Evolutionary conservation across 1,284 basidiomycete genomes (phyloP), one percentile per base, ranked within the genome.

Genomic region (Rhodotorula sp.): DNA sequence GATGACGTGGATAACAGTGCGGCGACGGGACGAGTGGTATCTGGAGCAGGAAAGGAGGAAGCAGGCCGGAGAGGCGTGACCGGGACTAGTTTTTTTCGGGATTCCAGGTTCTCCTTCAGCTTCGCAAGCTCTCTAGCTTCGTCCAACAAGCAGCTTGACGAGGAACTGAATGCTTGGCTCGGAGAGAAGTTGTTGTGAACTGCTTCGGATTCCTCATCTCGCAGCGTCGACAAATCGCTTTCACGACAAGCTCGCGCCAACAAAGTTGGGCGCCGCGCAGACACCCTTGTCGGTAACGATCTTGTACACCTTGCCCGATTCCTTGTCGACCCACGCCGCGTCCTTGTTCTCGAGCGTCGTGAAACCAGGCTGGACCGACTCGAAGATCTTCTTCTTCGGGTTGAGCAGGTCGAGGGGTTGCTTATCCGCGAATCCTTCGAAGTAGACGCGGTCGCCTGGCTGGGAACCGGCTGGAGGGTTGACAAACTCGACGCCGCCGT

Each of bases 321-420:
- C 92, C 62, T 80, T 82, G 80, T 95, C 89, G 65, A 94, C 82
- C 94, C 94, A 97, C 27, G 90, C 92, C 34, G 92, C 93, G 78
- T 95, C 94, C 75, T 83, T 86, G 27, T 86, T 87, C 70, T 93
- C 89, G 24, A 96, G 84, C 4, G 94, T 96, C 54, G 85, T 92
- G 79, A 97, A 95, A 27, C 89, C 71, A 32, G 92, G 92, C 79
- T 95, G 94, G 61, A 97, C 87, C 0, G 91, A 89, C 83, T 97
- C 94, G 76, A 95, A 97, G 44, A 96, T 90, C 83, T 97, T 98
- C 84, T 95, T 96, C 83, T 97, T 97, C 17, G 94, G 94, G 81
- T 95, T 96, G 71, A 97, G 84, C 77, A 92, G 90, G 51, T 78
- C 77, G 56, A 78, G 68, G 20, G 76, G 59, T 29, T 59, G 55